Evolutionary conservation across 2,329 filamentous ascomycete species (phyloP).

Genomic region (Cercospora beticola): DNA sequence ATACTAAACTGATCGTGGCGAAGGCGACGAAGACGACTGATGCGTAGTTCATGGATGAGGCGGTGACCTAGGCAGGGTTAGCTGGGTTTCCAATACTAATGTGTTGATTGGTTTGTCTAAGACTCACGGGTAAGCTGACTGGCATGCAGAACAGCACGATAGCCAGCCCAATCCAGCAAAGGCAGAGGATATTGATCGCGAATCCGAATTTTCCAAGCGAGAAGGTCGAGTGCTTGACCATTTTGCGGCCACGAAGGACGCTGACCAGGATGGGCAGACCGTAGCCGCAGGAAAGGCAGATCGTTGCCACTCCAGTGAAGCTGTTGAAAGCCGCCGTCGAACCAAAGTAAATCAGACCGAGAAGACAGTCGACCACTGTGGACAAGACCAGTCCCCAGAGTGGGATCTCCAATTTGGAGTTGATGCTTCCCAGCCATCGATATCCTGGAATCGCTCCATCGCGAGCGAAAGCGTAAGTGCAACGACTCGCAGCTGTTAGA

Average conservation of each 20-base stretch:
- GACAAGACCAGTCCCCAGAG: slow-evolving; percentile 69
- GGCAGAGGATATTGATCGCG: slow-evolving; percentile 64
- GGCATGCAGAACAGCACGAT: slow-evolving; percentile 76
- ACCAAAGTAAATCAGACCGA: slow-evolving; percentile 78
- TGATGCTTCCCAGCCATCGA: slow-evolving; percentile 50
- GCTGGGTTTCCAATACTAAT: background rate
- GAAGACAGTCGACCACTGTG: slow-evolving; percentile 65
- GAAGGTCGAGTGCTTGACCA: slow-evolving; percentile 65
- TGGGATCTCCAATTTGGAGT: slow-evolving; percentile 66
- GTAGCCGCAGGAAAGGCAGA: slow-evolving; percentile 74
- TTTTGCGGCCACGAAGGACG: slow-evolving; percentile 63
- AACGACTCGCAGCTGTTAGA: slow-evolving; percentile 69
- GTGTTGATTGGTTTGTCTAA: slow-evolving; percentile 12
- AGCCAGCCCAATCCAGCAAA: slow-evolving; percentile 70
- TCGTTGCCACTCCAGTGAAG: slow-evolving; percentile 77
- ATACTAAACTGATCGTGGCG: slow-evolving; percentile 35
- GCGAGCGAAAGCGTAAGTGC: slow-evolving; percentile 71
- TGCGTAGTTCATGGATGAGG: slow-evolving; percentile 45
- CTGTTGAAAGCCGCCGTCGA: slow-evolving; percentile 74
- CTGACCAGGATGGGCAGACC: slow-evolving; percentile 73
- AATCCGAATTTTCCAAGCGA: slow-evolving; percentile 69
- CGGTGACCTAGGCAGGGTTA: slow-evolving; percentile 29
- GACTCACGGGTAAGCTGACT: slow-evolving; percentile 42
- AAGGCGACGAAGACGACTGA: slow-evolving; percentile 37
- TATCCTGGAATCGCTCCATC: slow-evolving; percentile 63